Percentiles rank a stretch among this genome's conserved stretches.
Evolutionary conservation across 2,329 filamentous ascomycete genomes (phyloP).

Genomic region (Neoarthrinium moseri): DNA sequence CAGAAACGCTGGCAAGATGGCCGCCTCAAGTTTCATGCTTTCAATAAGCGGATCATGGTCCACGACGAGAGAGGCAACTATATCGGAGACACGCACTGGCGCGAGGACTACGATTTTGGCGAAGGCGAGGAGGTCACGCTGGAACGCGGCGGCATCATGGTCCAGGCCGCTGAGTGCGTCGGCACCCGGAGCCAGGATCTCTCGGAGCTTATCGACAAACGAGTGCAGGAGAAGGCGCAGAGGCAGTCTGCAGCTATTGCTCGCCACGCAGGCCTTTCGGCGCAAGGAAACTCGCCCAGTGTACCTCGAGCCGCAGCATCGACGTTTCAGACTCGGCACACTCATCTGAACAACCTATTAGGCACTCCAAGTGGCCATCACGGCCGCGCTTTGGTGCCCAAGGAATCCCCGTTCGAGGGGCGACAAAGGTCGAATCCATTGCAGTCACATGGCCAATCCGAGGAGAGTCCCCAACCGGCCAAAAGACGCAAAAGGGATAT

Average conservation of each 20-base stretch:
- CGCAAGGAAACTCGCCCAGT: slow-evolving; percentile 18
- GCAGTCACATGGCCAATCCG: slow-evolving; percentile 16
- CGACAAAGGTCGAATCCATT: slow-evolving; percentile 36
- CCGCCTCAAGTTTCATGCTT: slow-evolving; percentile 80
- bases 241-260: slow-evolving; percentile 43
- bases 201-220: slow-evolving; percentile 71
- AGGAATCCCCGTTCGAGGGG: slow-evolving; percentile 65
- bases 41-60: slow-evolving; percentile 89
- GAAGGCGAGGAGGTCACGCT: slow-evolving; percentile 82
- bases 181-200: slow-evolving; percentile 76
- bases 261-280: slow-evolving; percentile 27
- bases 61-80: slow-evolving; percentile 80
- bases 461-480: slow-evolving; percentile 25
- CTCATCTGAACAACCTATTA: slow-evolving; percentile 57
- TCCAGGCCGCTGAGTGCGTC: slow-evolving; percentile 77
- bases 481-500: slow-evolving; percentile 41
- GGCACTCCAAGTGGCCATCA: slow-evolving; percentile 63
- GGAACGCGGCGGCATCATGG: slow-evolving; percentile 71
- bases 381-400: slow-evolving; percentile 57
- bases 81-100: slow-evolving; percentile 83
- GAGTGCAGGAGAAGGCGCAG: slow-evolving; percentile 54
- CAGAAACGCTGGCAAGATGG: slow-evolving; percentile 95
- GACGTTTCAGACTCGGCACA: slow-evolving; percentile 39
- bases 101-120: slow-evolving; percentile 62
- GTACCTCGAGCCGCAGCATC: slow-evolving; percentile 13